Conservation (phyloP, 2,329 filamentous ascomycete species). For the Elsinoe australis region DNA sequence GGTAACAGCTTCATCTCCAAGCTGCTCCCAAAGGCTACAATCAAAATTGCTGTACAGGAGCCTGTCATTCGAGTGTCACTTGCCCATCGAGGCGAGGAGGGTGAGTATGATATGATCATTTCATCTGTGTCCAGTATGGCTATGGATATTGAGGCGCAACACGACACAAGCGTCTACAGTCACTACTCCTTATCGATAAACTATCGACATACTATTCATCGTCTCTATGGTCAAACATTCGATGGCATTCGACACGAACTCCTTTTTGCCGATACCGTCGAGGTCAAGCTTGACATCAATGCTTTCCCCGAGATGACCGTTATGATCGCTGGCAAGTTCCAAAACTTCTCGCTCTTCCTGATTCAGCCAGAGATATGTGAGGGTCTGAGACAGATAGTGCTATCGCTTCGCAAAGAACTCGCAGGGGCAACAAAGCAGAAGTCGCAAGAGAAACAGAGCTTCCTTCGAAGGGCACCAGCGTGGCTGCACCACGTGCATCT, state of each 20-base stretch:
- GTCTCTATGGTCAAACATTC: conserved; percentile 89
- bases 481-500: conserved; percentile 82
- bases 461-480: conserved; percentile 67
- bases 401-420: conserved; percentile 66
- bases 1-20: conserved; percentile 69
- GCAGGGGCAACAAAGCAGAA: conserved; percentile 31
- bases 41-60: conserved; percentile 95
- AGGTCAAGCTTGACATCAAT: conserved; percentile 75
- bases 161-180: conserved; percentile 72
- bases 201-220: conserved; percentile 74
- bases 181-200: conserved; percentile 82
- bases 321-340: conserved; percentile 67
- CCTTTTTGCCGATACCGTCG: conserved; percentile 77
- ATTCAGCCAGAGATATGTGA: conserved; percentile 87
- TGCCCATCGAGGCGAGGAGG: conserved; percentile 66
- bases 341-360: conserved; percentile 83
- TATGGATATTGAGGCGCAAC: conserved; percentile 89
- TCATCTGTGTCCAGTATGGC: conserved; percentile 92
- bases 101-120: conserved; percentile 91
- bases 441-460: conserved; percentile 48
- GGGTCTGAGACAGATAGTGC: conserved; percentile 83
- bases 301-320: conserved; percentile 82
- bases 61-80: conserved; percentile 86
- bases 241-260: conserved; percentile 77
- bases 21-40: conserved; percentile 84